These are phyloP conservation scores for Picea glauca DNA, from an alignment of 75 land plant genomes.

Conservation along the genomic window DNA sequence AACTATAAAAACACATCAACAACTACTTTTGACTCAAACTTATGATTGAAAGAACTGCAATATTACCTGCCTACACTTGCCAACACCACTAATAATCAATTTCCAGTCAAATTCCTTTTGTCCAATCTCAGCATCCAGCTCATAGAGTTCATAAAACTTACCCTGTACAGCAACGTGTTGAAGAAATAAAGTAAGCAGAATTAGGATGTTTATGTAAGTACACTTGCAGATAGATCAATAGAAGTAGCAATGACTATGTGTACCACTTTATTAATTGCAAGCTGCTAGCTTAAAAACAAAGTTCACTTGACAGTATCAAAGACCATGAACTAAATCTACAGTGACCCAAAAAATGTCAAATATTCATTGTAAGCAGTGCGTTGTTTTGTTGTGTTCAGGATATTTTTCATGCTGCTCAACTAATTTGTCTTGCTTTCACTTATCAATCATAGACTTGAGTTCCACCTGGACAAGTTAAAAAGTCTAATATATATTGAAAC, in stretches of 20 bases:
- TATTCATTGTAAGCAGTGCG: not conserved
- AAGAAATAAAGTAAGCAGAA: not conserved
- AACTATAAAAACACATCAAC: not conserved
- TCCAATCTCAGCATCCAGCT: constrained; percentile 95
- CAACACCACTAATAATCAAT: constrained; percentile 89
- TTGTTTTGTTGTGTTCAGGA: not conserved
- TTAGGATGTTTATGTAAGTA: not conserved
- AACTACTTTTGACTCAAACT: not conserved
- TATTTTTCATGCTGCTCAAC: not conserved
- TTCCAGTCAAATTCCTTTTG: constrained; percentile 98
- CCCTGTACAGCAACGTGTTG: constrained; percentile 43
- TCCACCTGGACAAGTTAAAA: not conserved
- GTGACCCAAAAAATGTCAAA: not conserved
- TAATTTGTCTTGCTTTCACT: not conserved
- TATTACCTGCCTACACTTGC: constrained; percentile 90
- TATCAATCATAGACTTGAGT: not conserved
- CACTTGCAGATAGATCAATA: not conserved
- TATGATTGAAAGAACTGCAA: not conserved
- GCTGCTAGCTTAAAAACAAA: not conserved
- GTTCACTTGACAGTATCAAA: not conserved
- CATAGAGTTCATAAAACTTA: constrained; percentile 96
- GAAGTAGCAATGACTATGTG: not conserved
- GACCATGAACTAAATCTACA: not conserved
- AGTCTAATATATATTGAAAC: not conserved
- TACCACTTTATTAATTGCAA: not conserved